Evolutionary conservation across 2,329 filamentous ascomycete genomes (phyloP), one percentile per base, ranked within the genome.

Genomic region (Thermoascus crustaceus): DNA sequence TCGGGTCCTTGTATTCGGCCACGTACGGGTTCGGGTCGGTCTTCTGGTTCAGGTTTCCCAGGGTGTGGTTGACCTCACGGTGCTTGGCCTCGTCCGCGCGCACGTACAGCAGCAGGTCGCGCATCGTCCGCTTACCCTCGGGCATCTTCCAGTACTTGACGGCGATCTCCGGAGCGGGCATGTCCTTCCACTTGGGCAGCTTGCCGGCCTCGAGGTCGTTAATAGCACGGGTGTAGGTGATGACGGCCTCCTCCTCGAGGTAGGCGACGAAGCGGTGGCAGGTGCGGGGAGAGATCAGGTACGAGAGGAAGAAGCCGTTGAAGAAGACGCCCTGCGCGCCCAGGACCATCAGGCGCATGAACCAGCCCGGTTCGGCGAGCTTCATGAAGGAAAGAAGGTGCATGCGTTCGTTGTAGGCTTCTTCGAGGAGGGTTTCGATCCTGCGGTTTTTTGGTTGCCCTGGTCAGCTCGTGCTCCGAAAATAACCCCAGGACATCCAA

Each of bases 251-350:
- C 60, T 98, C 91, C 62, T 98, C 91, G 8, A 98, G 77, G 51
- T 96, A 96, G 2, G 88, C 91, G 35, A 96, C 88, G 60, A 98
- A 96, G 29, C 91, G 82, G 61, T 98, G 91, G 53, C 85, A 89
- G 44, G 85, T 89, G 42, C 80, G 78, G 5, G 91, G 89, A 1
- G 82, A 86, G 41, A 94, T 54, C 21, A 98, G 78, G 64, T 96
- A 96, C 30, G 82, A 74, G 43, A 94, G 41, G 71, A 98, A 96
- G 58, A 96, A 76, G 45, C 78, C 75, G 64, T 98, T 98, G 75
- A 94, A 95, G 71, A 94, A 96, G 49, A 96, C 85, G 24, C 89
- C 91, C 60, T 96, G 89, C 0, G 89, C 88, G 7, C 80, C 86
- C 24, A 96, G 75, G 37, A 96, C 86, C 78, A 94, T 85, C 38